phyloP scores from a whole-genome alignment of 1,284 basidiomycete genomes.

The Cutaneotrichosporon sp. region DNA sequence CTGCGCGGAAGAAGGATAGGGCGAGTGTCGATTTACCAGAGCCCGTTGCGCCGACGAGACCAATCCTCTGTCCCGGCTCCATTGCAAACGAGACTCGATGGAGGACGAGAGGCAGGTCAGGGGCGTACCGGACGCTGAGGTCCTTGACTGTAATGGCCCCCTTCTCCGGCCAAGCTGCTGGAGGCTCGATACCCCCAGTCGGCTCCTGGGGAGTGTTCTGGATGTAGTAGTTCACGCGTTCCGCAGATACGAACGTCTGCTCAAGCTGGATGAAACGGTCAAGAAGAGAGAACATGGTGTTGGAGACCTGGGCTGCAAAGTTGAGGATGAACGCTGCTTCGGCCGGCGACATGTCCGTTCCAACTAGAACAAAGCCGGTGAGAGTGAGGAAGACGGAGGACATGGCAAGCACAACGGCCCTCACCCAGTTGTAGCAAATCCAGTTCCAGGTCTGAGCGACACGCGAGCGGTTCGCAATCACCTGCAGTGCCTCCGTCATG shows the following conservation, averaged over 20 bases:
- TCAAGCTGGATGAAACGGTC: conserved; percentile 31
- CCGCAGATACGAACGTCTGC: conserved; percentile 46
- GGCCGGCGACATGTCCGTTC: conserved; percentile 42
- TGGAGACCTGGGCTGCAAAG: conserved; percentile 45
- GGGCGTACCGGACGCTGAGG: conserved; percentile 63
- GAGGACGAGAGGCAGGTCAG: conserved; percentile 66
- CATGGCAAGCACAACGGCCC: conserved; percentile 29
- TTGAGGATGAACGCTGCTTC: conserved; percentile 50
- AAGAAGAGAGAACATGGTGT: conserved; percentile 33
- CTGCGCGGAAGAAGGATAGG: conserved; percentile 63
- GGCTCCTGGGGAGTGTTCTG: conserved; percentile 30
- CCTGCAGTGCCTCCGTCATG: conserved; percentile 37
- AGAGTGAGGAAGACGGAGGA: conserved; percentile 36
- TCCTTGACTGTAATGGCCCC: conserved; percentile 62
- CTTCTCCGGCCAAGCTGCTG: conserved; percentile 61
- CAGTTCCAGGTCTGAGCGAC: conserved; percentile 33
- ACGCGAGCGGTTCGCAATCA: conserved; percentile 37
- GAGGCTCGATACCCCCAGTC: conserved; percentile 31
- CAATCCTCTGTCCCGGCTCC: conserved; percentile 68
- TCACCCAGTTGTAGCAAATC: conserved; percentile 38
- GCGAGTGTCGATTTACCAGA: conserved; percentile 70
- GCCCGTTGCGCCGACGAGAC: conserved; percentile 65
- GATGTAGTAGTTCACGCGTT: conserved; percentile 49
- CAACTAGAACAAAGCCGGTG: conserved; percentile 49
- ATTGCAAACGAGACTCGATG: conserved; percentile 62